phyloP scores from a whole-genome alignment of 768 basidiomycete genomes.

The Dioszegia hungarica region DNA sequence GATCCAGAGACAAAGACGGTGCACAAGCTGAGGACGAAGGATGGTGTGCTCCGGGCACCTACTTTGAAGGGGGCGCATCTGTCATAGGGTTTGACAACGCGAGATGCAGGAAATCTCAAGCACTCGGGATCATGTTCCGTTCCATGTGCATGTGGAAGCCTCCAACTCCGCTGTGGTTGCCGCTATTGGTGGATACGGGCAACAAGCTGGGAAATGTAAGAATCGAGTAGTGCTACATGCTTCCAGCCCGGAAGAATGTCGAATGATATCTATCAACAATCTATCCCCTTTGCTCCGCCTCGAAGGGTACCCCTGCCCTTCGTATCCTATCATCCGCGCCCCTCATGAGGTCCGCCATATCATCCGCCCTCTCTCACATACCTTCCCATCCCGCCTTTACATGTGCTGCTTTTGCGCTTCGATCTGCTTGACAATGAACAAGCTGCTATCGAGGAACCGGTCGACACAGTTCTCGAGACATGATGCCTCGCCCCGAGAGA shows the following conservation, averaged over 20 bases:
- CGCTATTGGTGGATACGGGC: too few relatives aligned
- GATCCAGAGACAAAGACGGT: constrained; percentile 71
- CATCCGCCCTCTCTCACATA: background rate
- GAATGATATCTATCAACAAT: too few relatives aligned
- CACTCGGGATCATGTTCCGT: background rate
- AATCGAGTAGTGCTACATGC: constrained; percentile 10
- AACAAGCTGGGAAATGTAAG: too few relatives aligned
- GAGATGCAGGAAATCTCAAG: too few relatives aligned
- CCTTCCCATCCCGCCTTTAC: background rate
- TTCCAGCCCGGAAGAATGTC: too few relatives aligned
- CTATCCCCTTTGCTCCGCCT: too few relatives aligned
- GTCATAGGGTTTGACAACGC: constrained; percentile 63
- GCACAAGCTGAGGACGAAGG: constrained; percentile 78
- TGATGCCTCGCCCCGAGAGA: constrained; percentile 59
- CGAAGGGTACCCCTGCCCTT: background rate
- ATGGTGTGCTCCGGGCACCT: constrained; percentile 72
- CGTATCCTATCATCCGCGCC: background rate
- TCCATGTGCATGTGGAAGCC: too few relatives aligned
- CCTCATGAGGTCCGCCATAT: background rate
- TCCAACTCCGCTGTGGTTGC: too few relatives aligned
- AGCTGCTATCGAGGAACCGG: constrained; percentile 79
- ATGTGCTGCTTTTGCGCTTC: constrained; percentile 43
- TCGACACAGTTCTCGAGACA: constrained; percentile 89
- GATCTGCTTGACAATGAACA: constrained; percentile 71
- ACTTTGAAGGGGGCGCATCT: constrained; percentile 85